phyloP scores from a whole-genome alignment of 176 grass and related monocot species.

The Eleusine coracana region DNA sequence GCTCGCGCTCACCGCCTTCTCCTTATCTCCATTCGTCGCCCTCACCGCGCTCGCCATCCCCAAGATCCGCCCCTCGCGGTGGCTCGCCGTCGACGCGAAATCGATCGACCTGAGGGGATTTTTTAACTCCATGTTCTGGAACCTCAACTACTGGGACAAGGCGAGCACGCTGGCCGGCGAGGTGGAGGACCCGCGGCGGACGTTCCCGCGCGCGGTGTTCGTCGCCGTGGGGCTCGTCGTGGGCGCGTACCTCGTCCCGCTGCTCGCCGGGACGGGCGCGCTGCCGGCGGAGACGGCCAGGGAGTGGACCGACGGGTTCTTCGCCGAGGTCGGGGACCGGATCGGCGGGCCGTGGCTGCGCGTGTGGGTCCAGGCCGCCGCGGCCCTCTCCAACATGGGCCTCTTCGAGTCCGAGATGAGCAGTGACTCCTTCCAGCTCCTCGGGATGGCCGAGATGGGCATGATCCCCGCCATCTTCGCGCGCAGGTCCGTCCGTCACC shows the following conservation, averaged over 20 bases:
- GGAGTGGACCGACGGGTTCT: conserved; percentile 92
- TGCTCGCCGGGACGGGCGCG: conserved; percentile 78
- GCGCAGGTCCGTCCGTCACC: conserved; percentile 41
- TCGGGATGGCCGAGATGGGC: conserved; percentile 92
- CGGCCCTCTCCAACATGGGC: conserved; percentile 96
- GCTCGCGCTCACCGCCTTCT: conserved; percentile 78
- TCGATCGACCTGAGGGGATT: conserved; percentile 54
- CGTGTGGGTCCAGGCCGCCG: conserved; percentile 86
- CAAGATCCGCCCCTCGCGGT: conserved; percentile 69
- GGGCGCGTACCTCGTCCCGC: conserved; percentile 71
- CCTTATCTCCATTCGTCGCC: conserved; percentile 85
- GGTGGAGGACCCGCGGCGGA: conserved; percentile 62
- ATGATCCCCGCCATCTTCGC: conserved; percentile 88
- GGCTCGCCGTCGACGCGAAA: conserved; percentile 60
- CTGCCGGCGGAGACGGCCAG: conserved; percentile 52
- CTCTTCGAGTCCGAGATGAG: conserved; percentile 99
- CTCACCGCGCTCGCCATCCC: conserved; percentile 73
- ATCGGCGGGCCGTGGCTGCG: conserved; percentile 83
- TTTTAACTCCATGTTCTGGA: conserved; percentile 99
- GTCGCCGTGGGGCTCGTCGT: conserved; percentile 73
- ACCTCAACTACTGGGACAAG: conserved; percentile 99
- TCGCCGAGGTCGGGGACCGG: conserved; percentile 65
- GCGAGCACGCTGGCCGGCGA: conserved; percentile 90
- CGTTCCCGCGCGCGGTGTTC: conserved; percentile 89
- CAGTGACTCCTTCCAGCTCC: conserved; percentile 89